Evolutionary conservation across 306 rosid genomes (phyloP).

Genomic region (Cyclanthera cordifolia): DNA sequence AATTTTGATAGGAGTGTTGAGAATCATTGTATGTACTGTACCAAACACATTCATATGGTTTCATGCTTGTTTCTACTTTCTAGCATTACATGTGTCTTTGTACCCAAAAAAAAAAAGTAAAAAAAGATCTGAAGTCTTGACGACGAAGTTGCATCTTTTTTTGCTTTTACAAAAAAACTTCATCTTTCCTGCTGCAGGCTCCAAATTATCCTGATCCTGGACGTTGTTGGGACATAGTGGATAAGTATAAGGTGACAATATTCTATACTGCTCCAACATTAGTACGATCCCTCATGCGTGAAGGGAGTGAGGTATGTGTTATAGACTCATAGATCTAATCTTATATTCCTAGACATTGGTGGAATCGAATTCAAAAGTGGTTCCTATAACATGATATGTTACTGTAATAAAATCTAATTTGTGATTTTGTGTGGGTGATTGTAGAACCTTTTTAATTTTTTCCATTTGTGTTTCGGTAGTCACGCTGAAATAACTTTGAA

Average conservation of each 20-base stretch:
- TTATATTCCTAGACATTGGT: background rate
- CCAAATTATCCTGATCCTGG: constrained; percentile 92
- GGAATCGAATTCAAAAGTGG: background rate
- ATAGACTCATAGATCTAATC: background rate
- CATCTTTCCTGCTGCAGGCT: constrained; percentile 44
- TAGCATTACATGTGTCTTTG: background rate
- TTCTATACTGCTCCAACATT: constrained; percentile 97
- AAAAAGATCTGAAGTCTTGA: too few relatives aligned
- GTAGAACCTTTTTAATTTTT: background rate
- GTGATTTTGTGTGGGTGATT: background rate
- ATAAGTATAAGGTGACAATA: constrained; percentile 79
- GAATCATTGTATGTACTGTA: background rate
- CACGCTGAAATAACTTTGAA: background rate
- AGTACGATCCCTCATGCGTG: constrained; percentile 98
- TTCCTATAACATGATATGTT: background rate
- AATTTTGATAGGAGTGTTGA: background rate
- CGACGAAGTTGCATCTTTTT: too few relatives aligned
- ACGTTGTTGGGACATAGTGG: constrained; percentile 96
- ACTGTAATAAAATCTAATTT: background rate
- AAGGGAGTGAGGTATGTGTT: constrained; percentile 45
- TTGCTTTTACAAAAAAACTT: too few relatives aligned
- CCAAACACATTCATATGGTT: background rate
- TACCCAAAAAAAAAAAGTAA: too few relatives aligned
- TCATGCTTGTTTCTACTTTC: constrained; percentile 4
- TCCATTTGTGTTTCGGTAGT: background rate